Base-by-base conservation (phyloP, 2,329 filamentous ascomycete species). In the Mycosphaerella sp. region DNA sequence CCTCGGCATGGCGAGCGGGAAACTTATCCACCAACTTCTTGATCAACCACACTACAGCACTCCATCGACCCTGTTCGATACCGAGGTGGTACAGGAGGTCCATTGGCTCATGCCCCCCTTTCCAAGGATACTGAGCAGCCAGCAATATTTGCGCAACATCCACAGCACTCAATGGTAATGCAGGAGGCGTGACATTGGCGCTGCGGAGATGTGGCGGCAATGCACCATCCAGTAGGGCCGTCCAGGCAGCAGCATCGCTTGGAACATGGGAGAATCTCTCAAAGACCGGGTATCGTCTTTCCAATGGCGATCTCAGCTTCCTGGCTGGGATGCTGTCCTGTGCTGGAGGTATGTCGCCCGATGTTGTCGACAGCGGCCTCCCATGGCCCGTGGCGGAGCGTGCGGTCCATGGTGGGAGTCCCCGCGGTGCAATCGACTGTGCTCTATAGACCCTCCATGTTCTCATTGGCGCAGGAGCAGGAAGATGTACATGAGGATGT, bases 1-100 rank as follows among this genome's bases (percentile, higher is more conserved):
- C 38, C 12, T 42, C n/a, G 5, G 21, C 46, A 42, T 49, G 50
- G 8, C 44, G 48, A 17, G 47, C 44, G 56, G 61, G 23, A 26
- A 61, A 52, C 51, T 67, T 60, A 43, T 75, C 72, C 1, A 71
- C 63, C 21, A 76, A 61, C 48, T 70, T 69, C 58, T 73, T 75
- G 11, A 72, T 68, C 26, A 77, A 66, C 75, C 75, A 78, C 11
- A 75, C 65, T 3, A 73, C 70, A 23, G 70, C 67, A 51, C 67
- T 66, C 74, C 75, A 77, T 41, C 73, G 67, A 14, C 68, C 66
- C 56, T 73, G 65, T 1, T 65, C 60, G 26, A 74, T 47, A 2
- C 69, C 74, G 2, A 77, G 56, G 51, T 74, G 58, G 48, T 61
- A 64, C 14, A 77, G 62, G 6, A 77, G 57, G 54, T 76, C 73